A percentile compares a stretch with the other conserved stretches of the same genome.
phyloP scores from a whole-genome alignment of 257 asterid genomes.

The Buddleja alternifolia region DNA sequence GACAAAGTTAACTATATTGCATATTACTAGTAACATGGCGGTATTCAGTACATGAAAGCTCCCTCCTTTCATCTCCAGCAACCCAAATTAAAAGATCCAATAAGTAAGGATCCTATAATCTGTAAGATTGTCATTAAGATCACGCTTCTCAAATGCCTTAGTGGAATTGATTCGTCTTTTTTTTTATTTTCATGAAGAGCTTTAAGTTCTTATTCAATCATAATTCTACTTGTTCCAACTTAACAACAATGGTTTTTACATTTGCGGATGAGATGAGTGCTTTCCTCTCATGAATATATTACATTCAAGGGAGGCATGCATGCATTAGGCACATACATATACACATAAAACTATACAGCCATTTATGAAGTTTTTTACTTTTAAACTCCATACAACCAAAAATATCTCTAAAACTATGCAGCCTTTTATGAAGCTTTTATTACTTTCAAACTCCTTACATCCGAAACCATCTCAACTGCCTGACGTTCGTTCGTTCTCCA shows the following conservation, averaged over 20 bases:
- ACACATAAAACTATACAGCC: too few relatives aligned
- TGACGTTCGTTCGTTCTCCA: constrained; percentile 36
- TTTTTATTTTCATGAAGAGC: too few relatives aligned
- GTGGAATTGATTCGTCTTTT: too few relatives aligned
- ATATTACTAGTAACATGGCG: not conserved
- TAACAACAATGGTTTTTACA: too few relatives aligned
- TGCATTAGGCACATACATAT: too few relatives aligned
- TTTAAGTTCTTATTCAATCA: too few relatives aligned
- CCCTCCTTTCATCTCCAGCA: not conserved
- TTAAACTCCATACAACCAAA: too few relatives aligned
- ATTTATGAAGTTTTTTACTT: too few relatives aligned
- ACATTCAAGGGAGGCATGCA: too few relatives aligned
- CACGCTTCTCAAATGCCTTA: too few relatives aligned
- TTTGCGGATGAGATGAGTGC: not conserved
- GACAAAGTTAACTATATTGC: not conserved
- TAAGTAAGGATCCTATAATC: not conserved
- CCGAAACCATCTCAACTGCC: constrained; percentile 1
- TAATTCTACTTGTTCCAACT: too few relatives aligned
- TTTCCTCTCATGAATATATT: not conserved
- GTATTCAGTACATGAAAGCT: not conserved
- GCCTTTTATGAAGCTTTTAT: constrained; percentile 12
- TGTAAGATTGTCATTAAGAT: not conserved
- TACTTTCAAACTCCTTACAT: not conserved
- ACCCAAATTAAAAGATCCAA: not conserved
- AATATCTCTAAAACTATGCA: too few relatives aligned